These are phyloP conservation scores for Plicaturopsis crispa DNA, from an alignment of 768 basidiomycete genomes.

Conservation along the genomic window DNA sequence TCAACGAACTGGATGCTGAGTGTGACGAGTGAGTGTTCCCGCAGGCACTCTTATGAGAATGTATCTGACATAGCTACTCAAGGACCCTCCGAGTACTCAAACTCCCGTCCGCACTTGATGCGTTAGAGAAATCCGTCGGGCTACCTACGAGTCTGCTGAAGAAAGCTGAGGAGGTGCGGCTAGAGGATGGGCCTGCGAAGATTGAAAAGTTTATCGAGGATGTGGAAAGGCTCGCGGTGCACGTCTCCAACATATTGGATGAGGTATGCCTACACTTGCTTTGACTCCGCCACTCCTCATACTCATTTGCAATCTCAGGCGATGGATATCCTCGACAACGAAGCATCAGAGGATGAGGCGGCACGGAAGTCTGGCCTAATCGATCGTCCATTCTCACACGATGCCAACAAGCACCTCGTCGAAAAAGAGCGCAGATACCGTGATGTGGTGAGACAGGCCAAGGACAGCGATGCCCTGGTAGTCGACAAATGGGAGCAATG, in stretches of 20 bases:
- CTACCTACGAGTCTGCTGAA: constrained; percentile 82
- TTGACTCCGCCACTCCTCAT: constrained; percentile 2
- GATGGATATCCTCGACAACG: constrained; percentile 84
- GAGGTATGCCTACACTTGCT: constrained; percentile 47
- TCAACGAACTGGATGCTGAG: constrained; percentile 54
- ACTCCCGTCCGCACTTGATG: constrained; percentile 82
- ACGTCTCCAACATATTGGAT: constrained; percentile 56
- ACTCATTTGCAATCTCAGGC: constrained; percentile 39
- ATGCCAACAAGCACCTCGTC: constrained; percentile 70
- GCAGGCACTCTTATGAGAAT: background rate
- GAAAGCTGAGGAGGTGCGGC: constrained; percentile 79
- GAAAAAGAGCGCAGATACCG: constrained; percentile 67
- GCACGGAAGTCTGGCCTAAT: constrained; percentile 42
- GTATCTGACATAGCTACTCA: constrained; percentile 3
- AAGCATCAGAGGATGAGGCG: constrained; percentile 79
- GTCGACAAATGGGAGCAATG: constrained; percentile 85
- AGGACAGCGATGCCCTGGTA: constrained; percentile 69
- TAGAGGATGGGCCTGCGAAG: constrained; percentile 65
- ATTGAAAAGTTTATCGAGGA: constrained; percentile 71
- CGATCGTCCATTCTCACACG: constrained; percentile 60
- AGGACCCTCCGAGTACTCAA: constrained; percentile 67
- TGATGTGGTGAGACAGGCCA: constrained; percentile 63
- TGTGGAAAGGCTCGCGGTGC: constrained; percentile 56
- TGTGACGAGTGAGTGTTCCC: constrained; percentile 46
- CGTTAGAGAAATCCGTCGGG: constrained; percentile 78